Conservation (phyloP, 495 filamentous ascomycete species). For the Trichocladium antarcticum region DNA sequence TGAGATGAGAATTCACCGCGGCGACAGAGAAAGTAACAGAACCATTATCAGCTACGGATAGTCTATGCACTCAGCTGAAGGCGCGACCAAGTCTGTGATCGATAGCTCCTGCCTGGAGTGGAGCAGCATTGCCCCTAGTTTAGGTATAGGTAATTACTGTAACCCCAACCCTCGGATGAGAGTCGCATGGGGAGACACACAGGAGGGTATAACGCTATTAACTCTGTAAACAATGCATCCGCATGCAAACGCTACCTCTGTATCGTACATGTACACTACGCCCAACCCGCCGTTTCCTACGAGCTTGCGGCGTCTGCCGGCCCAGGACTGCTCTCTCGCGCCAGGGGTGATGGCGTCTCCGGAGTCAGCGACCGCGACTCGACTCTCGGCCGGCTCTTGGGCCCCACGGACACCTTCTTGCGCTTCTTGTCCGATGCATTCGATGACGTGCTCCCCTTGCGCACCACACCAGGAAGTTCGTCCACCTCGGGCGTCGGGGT, state of each 20-base stretch:
- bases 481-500: conserved; percentile 41
- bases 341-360: conserved; percentile 41
- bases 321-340: conserved; percentile 35
- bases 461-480: conserved; percentile 23
- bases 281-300: background rate
- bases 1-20: too few relatives aligned
- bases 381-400: conserved; percentile 28
- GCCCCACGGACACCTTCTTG: conserved; percentile 32
- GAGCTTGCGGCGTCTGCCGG: conserved; percentile 3
- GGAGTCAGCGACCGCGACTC: conserved; percentile 43
- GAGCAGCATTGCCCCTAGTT: background rate
- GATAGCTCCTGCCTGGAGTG: conserved; percentile 5
- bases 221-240: background rate
- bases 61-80: too few relatives aligned
- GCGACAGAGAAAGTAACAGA: too few relatives aligned
- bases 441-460: conserved; percentile 39
- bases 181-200: too few relatives aligned
- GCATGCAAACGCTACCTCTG: background rate
- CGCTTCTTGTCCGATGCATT: conserved; percentile 40
- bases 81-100: too few relatives aligned
- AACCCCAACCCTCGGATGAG: conserved; percentile 6
- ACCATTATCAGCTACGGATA: too few relatives aligned
- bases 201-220: background rate
- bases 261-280: background rate
- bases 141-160: too few relatives aligned